Percentiles rank a stretch among this genome's conserved stretches.
These are phyloP conservation scores for Mortierella sp. DNA, from an alignment of 371 early-diverging fungal species.

Conservation along the genomic window DNA sequence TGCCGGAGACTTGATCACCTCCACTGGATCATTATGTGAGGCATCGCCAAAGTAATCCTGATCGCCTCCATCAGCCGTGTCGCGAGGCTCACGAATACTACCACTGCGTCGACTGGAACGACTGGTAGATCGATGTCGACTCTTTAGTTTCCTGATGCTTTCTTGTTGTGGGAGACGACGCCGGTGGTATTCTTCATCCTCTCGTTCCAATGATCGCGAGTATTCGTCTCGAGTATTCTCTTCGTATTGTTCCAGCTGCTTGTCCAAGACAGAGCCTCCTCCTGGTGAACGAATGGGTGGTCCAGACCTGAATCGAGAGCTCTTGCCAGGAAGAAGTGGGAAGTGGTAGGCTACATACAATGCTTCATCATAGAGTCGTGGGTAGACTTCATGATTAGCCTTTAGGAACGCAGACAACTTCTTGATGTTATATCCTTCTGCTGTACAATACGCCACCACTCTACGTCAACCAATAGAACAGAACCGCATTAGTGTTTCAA, in stretches of 20 bases:
- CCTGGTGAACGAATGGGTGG: slow-evolving; percentile 51
- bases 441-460: slow-evolving; percentile 94
- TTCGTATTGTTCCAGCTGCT: slow-evolving; percentile 56
- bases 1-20: slow-evolving; percentile 5
- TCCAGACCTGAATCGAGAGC: slow-evolving; percentile 32
- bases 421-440: slow-evolving; percentile 76
- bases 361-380: slow-evolving; percentile 71
- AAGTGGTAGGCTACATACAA: slow-evolving; percentile 73
- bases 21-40: neutral
- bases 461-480: slow-evolving; percentile 39
- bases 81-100: too few relatives aligned
- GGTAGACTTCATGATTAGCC: slow-evolving; percentile 62
- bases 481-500: too few relatives aligned
- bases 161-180: slow-evolving; percentile 24
- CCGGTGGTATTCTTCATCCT: slow-evolving; percentile 30
- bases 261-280: slow-evolving; percentile 54
- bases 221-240: slow-evolving; percentile 53
- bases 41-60: slow-evolving; percentile 29
- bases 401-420: slow-evolving; percentile 66
- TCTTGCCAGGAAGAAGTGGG: slow-evolving; percentile 58
- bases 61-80: too few relatives aligned
- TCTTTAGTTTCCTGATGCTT: slow-evolving; percentile 27
- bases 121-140: slow-evolving; percentile 36
- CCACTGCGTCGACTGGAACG: slow-evolving; percentile 26
- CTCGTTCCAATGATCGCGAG: slow-evolving; percentile 34